Conservation (phyloP, 495 filamentous ascomycete species). For the Talaromyces ruber region DNA sequence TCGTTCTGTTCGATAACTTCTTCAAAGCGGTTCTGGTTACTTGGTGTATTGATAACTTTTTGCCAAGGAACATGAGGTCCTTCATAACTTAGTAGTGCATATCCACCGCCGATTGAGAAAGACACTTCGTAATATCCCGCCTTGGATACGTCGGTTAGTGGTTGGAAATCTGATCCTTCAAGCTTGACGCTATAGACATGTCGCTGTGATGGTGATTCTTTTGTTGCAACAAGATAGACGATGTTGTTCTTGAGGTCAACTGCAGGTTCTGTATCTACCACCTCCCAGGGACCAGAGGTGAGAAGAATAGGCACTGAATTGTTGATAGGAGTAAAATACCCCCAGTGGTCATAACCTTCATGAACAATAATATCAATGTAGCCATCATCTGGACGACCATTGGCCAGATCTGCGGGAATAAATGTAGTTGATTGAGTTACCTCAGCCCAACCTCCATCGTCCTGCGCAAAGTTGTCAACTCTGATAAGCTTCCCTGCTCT, state of each 20-base stretch:
- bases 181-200: slow-evolving; percentile 86
- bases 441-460: slow-evolving; percentile 97
- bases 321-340: slow-evolving; percentile 89
- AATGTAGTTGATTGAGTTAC: slow-evolving; percentile 79
- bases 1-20: slow-evolving; percentile 70
- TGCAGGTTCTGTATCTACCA: slow-evolving; percentile 78
- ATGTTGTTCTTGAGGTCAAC: slow-evolving; percentile 78
- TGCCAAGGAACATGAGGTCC: slow-evolving; percentile 90
- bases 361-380: slow-evolving; percentile 90
- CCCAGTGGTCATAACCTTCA: slow-evolving; percentile 83
- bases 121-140: slow-evolving; percentile 81
- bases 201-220: slow-evolving; percentile 77
- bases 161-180: slow-evolving; percentile 59
- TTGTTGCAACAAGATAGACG: slow-evolving; percentile 85
- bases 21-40: slow-evolving; percentile 52
- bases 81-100: slow-evolving; percentile 70
- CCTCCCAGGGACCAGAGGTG: slow-evolving; percentile 88
- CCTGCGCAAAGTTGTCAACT: slow-evolving; percentile 61
- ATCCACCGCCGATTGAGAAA: slow-evolving; percentile 75
- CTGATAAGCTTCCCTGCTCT: slow-evolving; percentile 75
- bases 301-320: slow-evolving; percentile 72
- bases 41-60: slow-evolving; percentile 76
- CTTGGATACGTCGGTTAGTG: slow-evolving; percentile 66
- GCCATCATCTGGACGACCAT: slow-evolving; percentile 71
- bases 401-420: slow-evolving; percentile 73